These are phyloP conservation scores for Geoglossum cookeanum DNA, from an alignment of 2,329 filamentous ascomycete species.

Conservation along the genomic window DNA sequence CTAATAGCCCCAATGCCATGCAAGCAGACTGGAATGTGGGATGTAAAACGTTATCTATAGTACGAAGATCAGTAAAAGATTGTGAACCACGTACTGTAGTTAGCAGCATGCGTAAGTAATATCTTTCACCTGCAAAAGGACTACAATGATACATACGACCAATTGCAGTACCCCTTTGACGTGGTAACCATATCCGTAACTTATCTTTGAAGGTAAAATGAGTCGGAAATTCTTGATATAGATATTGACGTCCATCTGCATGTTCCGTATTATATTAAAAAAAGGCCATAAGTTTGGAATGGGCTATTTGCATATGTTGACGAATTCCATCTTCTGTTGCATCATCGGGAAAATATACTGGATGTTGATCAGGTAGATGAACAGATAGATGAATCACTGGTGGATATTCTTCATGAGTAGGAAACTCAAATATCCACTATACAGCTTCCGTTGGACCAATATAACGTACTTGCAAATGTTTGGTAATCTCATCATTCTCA, in stretches of 20 bases:
- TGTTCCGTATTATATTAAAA: background rate
- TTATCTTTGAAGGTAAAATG: background rate
- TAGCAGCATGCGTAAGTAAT: background rate
- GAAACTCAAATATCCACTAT: constrained; percentile 6
- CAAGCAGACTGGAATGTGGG: background rate
- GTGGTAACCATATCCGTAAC: background rate
- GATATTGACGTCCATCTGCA: background rate
- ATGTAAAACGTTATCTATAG: background rate
- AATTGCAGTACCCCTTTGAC: background rate
- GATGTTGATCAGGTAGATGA: too few relatives aligned
- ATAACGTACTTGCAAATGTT: constrained; percentile 6
- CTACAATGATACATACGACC: background rate
- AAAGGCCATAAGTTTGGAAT: too few relatives aligned
- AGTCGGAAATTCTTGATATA: background rate
- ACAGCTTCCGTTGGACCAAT: constrained; percentile 5
- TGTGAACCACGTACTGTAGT: background rate
- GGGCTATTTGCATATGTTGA: too few relatives aligned
- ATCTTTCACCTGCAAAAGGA: background rate
- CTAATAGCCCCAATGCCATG: background rate
- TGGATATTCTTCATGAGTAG: constrained; percentile 5
- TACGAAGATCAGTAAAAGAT: background rate
- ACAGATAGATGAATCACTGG: constrained; percentile 4
- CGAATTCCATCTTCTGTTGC: too few relatives aligned
- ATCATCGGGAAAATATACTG: too few relatives aligned
- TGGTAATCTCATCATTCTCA: constrained; percentile 3